Percentiles rank a stretch among this genome's conserved stretches.
These are phyloP conservation scores for Aspergillus aculeatinus DNA, from an alignment of 2,329 filamentous ascomycete genomes.

Conservation along the genomic window DNA sequence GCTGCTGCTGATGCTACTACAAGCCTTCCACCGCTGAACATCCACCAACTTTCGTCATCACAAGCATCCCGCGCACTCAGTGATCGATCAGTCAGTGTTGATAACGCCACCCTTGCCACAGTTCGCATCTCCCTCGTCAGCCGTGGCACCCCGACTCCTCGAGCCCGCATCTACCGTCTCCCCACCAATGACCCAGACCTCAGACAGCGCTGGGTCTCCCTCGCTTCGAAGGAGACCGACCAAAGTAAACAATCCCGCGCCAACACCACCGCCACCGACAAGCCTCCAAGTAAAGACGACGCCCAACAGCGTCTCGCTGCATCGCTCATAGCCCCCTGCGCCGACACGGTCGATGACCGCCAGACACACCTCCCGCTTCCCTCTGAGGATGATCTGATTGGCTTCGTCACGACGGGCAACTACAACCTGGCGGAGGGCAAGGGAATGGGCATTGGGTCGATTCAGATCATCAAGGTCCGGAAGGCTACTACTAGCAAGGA, in stretches of 20 bases:
- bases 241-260: background rate
- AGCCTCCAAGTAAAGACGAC: conserved; percentile 16
- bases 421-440: conserved; percentile 76
- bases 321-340: conserved; percentile 41
- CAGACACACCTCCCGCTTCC: conserved; percentile 60
- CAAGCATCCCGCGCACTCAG: conserved; percentile 30
- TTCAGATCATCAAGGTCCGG: conserved; percentile 61
- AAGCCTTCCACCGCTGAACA: conserved; percentile 28
- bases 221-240: conserved; percentile 39
- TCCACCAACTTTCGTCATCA: conserved; percentile 43
- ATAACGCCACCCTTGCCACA: conserved; percentile 51
- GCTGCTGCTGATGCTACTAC: conserved; percentile 1
- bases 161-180: conserved; percentile 83
- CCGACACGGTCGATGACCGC: conserved; percentile 36
- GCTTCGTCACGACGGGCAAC: conserved; percentile 85
- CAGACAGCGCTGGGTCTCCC: conserved; percentile 69
- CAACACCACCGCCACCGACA: background rate
- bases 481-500: background rate
- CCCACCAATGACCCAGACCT: conserved; percentile 58
- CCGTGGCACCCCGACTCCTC: conserved; percentile 68
- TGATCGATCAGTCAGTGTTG: conserved; percentile 23
- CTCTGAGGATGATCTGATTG: conserved; percentile 71
- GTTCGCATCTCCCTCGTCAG: conserved; percentile 66
- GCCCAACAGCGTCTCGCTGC: conserved; percentile 30
- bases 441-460: conserved; percentile 71